Evolutionary conservation across 1,284 basidiomycete species (phyloP), one percentile per base, ranked within the genome.

Genomic region (Leccinum colubrinum): DNA sequence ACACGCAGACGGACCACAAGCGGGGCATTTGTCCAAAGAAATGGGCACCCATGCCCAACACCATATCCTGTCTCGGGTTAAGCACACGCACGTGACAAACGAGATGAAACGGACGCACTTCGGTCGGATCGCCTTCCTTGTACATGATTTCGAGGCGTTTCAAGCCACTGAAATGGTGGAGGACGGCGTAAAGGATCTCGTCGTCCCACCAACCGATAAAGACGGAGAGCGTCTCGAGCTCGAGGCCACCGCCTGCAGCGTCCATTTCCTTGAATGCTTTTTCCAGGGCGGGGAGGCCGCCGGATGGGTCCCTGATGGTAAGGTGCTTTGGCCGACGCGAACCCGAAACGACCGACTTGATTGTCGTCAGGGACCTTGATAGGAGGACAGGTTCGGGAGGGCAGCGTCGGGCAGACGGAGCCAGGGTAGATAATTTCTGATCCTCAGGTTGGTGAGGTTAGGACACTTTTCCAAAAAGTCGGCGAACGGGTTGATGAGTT

Each of bases 41-140:
- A 46, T 74, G 73, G 43, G 71, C 70, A 3, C 71, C 72, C 74
- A 75, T 75, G 3, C 71, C 64, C 55, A 72, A 50, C 22, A 75
- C 59, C 57, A 58, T 65, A 30, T 74, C 73, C 71, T 72, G 30
- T 55, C 2, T 6, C 12, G 8, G 9, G 5, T 4, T n/a, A 3
- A 61, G 46, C 30, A 41, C 17, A 12, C 9, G 3, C 6, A 11
- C 8, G 12, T 22, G 3, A 15, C 52, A 11, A 52, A 51, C n/a
- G 15, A 48, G 43, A 15, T 6, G 4, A 30, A 30, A 22, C 0
- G 30, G 15, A 57, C 70, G 35, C 8, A 74, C 73, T 27, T 72
- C 72, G 17, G 69, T 61, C 8, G 73, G 73, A 25, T 68, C 58
- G 1, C 71, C 71, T 50, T 74, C 72, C 22, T 62, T 70, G 63